These are phyloP conservation scores for Bathelium albidoporum DNA, from an alignment of 495 filamentous ascomycete species.

Conservation along the genomic window DNA sequence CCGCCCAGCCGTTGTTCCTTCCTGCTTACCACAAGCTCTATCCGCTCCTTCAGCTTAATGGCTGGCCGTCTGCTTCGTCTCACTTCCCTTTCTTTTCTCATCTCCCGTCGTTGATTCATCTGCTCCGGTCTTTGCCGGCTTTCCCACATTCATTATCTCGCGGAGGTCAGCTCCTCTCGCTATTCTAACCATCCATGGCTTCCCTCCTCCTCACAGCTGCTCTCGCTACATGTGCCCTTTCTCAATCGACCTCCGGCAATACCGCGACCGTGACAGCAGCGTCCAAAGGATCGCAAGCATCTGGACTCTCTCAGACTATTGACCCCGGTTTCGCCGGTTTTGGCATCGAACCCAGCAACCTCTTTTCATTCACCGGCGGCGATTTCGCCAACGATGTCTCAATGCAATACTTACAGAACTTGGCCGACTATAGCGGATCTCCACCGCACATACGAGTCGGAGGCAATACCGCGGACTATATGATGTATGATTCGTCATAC, in stretches of 20 bases:
- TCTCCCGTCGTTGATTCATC: too few species aligned
- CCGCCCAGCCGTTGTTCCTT: neutral
- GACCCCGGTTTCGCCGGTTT: slow-evolving; percentile 28
- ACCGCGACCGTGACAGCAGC: neutral
- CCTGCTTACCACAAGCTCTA: neutral
- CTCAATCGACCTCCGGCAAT: neutral
- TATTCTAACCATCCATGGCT: neutral
- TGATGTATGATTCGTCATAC: slow-evolving; percentile 24
- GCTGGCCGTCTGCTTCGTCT: neutral
- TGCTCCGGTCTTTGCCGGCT: neutral
- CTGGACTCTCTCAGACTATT: slow-evolving; percentile 3
- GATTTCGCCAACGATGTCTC: slow-evolving; percentile 24
- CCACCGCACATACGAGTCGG: slow-evolving; percentile 31
- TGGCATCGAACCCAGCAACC: slow-evolving; percentile 34
- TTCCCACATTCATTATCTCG: neutral
- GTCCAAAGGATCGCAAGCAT: neutral
- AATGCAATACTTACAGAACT: slow-evolving; percentile 29
- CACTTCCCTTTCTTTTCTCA: neutral
- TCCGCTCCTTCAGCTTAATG: neutral
- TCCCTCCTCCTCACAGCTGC: neutral
- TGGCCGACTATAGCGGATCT: slow-evolving; percentile 30
- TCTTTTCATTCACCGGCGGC: slow-evolving; percentile 32
- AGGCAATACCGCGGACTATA: slow-evolving; percentile 34
- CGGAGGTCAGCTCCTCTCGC: neutral
- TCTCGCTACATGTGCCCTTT: neutral